Conservation (phyloP, 768 basidiomycete species). For the Tephrocybe rancida region DNA sequence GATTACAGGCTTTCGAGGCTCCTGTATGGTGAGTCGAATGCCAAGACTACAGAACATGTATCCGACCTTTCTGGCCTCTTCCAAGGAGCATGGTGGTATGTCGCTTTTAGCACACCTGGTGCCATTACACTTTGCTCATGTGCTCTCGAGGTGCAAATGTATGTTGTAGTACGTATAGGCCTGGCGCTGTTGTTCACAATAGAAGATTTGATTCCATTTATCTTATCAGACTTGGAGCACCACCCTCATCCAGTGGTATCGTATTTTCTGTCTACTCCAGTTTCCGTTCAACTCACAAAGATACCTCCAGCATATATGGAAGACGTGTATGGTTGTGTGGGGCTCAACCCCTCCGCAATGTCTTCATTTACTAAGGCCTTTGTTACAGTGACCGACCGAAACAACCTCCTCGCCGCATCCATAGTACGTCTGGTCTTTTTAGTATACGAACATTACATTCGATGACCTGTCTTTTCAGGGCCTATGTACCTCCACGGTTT, state of each 20-base stretch:
- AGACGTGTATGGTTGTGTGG: not conserved
- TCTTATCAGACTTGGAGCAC: not conserved
- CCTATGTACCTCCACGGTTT: too few relatives aligned
- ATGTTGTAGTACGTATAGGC: not conserved
- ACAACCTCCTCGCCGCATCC: not conserved
- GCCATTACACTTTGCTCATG: not conserved
- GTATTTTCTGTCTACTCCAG: not conserved
- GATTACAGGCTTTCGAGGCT: not conserved
- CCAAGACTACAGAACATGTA: not conserved
- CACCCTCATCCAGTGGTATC: not conserved
- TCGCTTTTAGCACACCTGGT: not conserved
- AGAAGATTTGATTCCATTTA: not conserved
- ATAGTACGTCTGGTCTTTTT: not conserved
- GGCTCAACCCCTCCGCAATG: not conserved
- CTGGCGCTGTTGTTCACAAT: not conserved
- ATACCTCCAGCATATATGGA: not conserved
- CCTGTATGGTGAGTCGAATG: not conserved
- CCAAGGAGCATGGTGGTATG: not conserved
- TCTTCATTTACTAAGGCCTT: too few relatives aligned
- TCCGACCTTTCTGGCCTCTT: not conserved
- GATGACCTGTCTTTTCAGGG: too few relatives aligned
- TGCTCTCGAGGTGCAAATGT: not conserved
- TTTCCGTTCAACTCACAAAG: too few relatives aligned
- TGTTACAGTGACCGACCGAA: too few relatives aligned
- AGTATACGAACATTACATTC: too few relatives aligned